These are phyloP conservation scores for Hippophae gyantsensis DNA, from an alignment of 306 rosid genomes.

Conservation along the genomic window DNA sequence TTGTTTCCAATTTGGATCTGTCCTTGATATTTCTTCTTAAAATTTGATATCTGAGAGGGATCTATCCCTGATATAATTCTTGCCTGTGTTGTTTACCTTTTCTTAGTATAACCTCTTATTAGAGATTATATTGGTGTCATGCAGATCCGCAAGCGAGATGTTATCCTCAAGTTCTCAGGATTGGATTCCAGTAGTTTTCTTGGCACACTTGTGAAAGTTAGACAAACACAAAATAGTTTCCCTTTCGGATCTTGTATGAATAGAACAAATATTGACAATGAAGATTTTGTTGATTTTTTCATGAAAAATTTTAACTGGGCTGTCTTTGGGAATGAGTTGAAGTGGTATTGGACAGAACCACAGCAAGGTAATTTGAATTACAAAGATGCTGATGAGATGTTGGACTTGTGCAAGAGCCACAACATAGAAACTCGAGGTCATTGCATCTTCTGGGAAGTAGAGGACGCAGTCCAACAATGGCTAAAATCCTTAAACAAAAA, in stretches of 20 bases:
- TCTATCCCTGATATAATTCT: too few relatives aligned
- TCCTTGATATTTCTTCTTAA: too few relatives aligned
- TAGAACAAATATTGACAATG: constrained; percentile 78
- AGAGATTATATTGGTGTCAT: not conserved
- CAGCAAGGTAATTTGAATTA: constrained; percentile 68
- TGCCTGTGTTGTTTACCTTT: too few relatives aligned
- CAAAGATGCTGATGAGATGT: constrained; percentile 74
- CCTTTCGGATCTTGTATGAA: constrained; percentile 76
- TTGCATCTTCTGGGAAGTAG: constrained; percentile 94
- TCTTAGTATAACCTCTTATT: too few relatives aligned
- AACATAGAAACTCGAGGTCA: constrained; percentile 70
- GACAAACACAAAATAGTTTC: constrained; percentile 52
- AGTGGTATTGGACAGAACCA: constrained; percentile 93
- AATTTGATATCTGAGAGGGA: too few relatives aligned
- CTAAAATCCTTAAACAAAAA: constrained; percentile 42
- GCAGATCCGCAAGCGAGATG: constrained; percentile 81
- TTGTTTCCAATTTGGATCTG: too few relatives aligned
- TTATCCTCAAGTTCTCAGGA: constrained; percentile 65
- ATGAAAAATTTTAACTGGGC: constrained; percentile 87
- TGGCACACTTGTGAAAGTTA: constrained; percentile 50
- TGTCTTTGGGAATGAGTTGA: constrained; percentile 87
- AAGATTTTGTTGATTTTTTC: constrained; percentile 72
- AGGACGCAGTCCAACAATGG: constrained; percentile 62
- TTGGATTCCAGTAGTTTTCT: constrained; percentile 18
- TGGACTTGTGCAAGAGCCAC: constrained; percentile 52